phyloP scores from a whole-genome alignment of 257 asterid genomes.

The Salvia splendens region DNA sequence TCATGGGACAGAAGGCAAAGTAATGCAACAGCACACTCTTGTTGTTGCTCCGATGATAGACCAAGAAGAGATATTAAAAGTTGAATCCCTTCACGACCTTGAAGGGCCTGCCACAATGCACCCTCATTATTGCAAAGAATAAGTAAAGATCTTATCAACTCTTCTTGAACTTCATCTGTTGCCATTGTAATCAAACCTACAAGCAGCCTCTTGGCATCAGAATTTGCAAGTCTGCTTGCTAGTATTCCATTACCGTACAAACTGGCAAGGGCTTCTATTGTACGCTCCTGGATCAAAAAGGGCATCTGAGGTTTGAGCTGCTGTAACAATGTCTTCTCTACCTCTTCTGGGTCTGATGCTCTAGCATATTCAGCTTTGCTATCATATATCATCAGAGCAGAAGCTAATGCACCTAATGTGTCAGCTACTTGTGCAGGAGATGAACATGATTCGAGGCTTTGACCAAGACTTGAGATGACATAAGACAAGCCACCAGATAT shows the following conservation, averaged over 20 bases:
- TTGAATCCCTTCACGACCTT: conserved; percentile 99
- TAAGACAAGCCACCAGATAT: conserved; percentile 96
- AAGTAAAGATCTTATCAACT: conserved; percentile 80
- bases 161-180: conserved; percentile 85
- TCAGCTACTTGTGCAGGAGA: conserved; percentile 97
- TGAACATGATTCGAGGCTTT: conserved; percentile 92
- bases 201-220: conserved; percentile 91
- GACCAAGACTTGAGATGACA: conserved; percentile 97
- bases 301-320: conserved; percentile 72
- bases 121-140: conserved; percentile 84
- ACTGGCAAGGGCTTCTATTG: conserved; percentile 98
- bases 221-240: conserved; percentile 74
- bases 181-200: conserved; percentile 98
- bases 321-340: conserved; percentile 76
- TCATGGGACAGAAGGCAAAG: conserved; percentile 89
- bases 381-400: conserved; percentile 97
- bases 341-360: conserved; percentile 87
- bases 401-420: conserved; percentile 96
- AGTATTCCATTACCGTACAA: conserved; percentile 81
- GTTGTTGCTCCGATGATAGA: conserved; percentile 99
- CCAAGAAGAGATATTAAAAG: conserved; percentile 95
- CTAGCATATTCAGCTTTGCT: conserved; percentile 74
- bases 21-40: conserved; percentile 96
- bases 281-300: conserved; percentile 90
- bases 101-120: conserved; percentile 93